phyloP scores from a whole-genome alignment of 73 alveolate genomes.

The Symbiodinium pilosum region DNA sequence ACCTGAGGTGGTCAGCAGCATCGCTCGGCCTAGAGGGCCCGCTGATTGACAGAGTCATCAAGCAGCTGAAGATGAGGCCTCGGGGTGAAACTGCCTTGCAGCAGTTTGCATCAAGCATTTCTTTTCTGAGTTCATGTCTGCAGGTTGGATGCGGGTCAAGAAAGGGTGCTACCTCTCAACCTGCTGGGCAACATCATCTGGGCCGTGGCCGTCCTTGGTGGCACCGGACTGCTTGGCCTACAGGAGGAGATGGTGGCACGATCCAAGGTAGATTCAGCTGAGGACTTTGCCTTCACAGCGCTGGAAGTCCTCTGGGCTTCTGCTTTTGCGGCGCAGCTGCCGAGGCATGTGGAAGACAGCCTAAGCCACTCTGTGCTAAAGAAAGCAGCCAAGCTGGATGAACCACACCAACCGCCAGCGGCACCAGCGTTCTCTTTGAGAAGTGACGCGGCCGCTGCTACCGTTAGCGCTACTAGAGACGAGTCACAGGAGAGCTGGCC shows the following conservation, averaged over 20 bases:
- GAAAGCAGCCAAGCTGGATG: background rate
- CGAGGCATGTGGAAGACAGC: background rate
- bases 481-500: background rate
- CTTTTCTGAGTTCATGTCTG: background rate
- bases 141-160: constrained; percentile 53
- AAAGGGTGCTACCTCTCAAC: background rate
- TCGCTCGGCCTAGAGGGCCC: constrained; percentile 14
- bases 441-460: background rate
- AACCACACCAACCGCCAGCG: background rate
- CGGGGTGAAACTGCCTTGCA: background rate
- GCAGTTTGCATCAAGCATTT: background rate
- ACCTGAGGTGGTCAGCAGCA: constrained; percentile 66
- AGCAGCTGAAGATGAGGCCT: background rate
- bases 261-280: background rate
- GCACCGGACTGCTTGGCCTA: background rate
- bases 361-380: constrained; percentile 1
- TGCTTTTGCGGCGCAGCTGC: constrained; percentile 32
- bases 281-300: background rate
- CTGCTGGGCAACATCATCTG: constrained; percentile 38
- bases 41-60: background rate
- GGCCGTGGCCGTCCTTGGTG: constrained; percentile 36
- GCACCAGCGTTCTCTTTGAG: background rate
- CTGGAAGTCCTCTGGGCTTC: constrained; percentile 74
- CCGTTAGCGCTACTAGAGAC: too few species aligned
- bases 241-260: constrained; percentile 61